Evolutionary conservation across 2,329 filamentous ascomycete genomes (phyloP), one percentile per base, ranked within the genome.

Genomic region (Curvularia sp.): DNA sequence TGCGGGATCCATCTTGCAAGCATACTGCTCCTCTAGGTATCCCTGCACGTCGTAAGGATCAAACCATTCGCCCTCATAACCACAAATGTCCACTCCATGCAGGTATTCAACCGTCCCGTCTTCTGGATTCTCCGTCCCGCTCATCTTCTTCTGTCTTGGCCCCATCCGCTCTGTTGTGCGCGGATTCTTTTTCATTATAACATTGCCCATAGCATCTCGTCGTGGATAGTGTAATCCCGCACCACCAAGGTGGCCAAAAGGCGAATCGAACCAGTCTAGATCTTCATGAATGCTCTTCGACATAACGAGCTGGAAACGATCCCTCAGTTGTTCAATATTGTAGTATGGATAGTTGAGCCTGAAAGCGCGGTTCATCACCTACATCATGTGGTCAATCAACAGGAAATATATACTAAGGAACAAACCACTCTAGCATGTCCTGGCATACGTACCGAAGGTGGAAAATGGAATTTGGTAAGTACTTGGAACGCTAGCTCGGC

Each of bases 41-140:
- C 85, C 82, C 74, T 95, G 89, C 0, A 93, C 87, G 72, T 95
- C 92, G 58, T 91, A 84, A 0, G 87, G 79, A 69, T 95, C 91
- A 65, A 90, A 91, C 81, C 91, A 95, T 49, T 91, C 86, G 4
- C 90, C 90, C 58, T 89, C 84, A 60, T 88, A 90, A 0, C 86
- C 89, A 1, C 84, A 82, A 7, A 88, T 74, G 38, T 81, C 82
- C 64, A 89, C 80, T 18, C 71, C 68, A 7, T 53, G 46, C 6
- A 66, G 52, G 43, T 64, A 67, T 57, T 71, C 70, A 25, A 57
- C 67, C 42, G 56, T 69, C 3, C 64, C 64, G 27, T 67, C 60
- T 34, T 55, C 55, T 18, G 61, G 54, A 27, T 54, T 64, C 32
- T 65, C 55, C 19, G 65, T 6, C 12, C 61, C 55, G 48, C 67